Base-by-base conservation (phyloP, 1,284 basidiomycete species). In the Ceratobasidium sp. region DNA sequence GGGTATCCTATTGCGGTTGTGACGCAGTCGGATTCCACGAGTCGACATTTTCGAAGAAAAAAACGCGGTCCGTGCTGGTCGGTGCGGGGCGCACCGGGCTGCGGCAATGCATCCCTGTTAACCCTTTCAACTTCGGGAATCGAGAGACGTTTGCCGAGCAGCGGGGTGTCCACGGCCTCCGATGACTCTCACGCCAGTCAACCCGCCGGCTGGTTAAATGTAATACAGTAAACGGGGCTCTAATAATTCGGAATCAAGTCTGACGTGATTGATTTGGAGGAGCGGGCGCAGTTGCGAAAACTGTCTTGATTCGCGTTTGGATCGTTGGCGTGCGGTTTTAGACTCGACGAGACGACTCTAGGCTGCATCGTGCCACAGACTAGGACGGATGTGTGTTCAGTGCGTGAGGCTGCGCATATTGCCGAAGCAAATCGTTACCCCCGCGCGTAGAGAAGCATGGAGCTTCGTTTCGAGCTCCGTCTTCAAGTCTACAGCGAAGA, bases 1-100 rank as follows among this genome's bases (percentile, higher is more conserved):
- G 62, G 62, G 43, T 17, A 65, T 65, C 13, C 25, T 15, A n/a
- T 46, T 46, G 62, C 62, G 62, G 62, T 64, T 44, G 61, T 56
- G 54, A 56, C 29, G n/a, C 54, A 22, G 54, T 57, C 54, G 32
- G 7, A 49, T 65, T 65, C 62, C 62, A 17, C 37, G 43, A 46
- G 9, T 40, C 2, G 34, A 37, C 57, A 57, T 57, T 25, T 57
- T 15, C 2, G n/a, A 54, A 25, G 51, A 5, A 54, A 54, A 8
- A 52, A 43, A 43, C 40, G 40, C 40, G 1, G 51, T n/a, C 51
- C 51, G 51, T 54, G 51, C 5, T n/a, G 57, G 29, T 29, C 57
- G 22, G 59, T 57, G 54, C 54, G 25, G 29, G 29, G 40, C 54
- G 5, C 54, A 7, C 54, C 54, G 25, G 54, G 29, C 54, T 57